A percentile compares a stretch with the other conserved stretches of the same genome.
These are phyloP conservation scores for Dalbergia cochinchinensis DNA, from an alignment of 306 rosid genomes.

Conservation along the genomic window DNA sequence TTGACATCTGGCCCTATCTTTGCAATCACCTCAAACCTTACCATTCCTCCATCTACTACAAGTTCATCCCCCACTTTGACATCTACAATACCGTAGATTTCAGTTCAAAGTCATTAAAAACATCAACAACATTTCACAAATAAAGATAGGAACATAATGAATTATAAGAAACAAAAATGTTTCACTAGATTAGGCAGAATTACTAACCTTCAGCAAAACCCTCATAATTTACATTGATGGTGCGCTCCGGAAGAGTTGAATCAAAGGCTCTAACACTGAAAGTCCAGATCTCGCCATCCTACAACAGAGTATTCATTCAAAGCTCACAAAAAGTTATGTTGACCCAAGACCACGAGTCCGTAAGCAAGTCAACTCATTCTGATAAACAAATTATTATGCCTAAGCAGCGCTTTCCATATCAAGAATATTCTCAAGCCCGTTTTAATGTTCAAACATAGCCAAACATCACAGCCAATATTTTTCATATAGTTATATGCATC, in stretches of 20 bases:
- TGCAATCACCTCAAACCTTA: conserved; percentile 94
- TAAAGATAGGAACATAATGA: conserved; percentile 3
- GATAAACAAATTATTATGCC: neutral
- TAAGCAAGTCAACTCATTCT: neutral
- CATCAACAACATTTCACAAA: conserved; percentile 7
- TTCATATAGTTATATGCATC: no score
- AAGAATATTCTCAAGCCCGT: neutral
- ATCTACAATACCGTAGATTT: conserved; percentile 57
- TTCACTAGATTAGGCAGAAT: neutral
- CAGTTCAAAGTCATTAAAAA: conserved; percentile 12
- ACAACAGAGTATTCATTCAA: conserved; percentile 33
- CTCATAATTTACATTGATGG: conserved; percentile 85
- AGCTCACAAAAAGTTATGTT: neutral
- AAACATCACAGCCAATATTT: neutral
- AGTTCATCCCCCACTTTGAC: conserved; percentile 95
- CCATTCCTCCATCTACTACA: conserved; percentile 99
- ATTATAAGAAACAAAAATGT: neutral
- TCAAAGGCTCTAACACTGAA: conserved; percentile 94
- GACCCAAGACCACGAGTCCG: no score
- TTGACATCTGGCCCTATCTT: conserved; percentile 98
- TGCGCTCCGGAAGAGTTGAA: conserved; percentile 80
- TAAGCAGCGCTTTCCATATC: neutral
- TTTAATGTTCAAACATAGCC: neutral
- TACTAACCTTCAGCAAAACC: conserved; percentile 94
- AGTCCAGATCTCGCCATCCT: conserved; percentile 98